These are phyloP conservation scores for Brasilioporus rufonigricans DNA, from an alignment of 768 basidiomycete genomes.

Conservation along the genomic window DNA sequence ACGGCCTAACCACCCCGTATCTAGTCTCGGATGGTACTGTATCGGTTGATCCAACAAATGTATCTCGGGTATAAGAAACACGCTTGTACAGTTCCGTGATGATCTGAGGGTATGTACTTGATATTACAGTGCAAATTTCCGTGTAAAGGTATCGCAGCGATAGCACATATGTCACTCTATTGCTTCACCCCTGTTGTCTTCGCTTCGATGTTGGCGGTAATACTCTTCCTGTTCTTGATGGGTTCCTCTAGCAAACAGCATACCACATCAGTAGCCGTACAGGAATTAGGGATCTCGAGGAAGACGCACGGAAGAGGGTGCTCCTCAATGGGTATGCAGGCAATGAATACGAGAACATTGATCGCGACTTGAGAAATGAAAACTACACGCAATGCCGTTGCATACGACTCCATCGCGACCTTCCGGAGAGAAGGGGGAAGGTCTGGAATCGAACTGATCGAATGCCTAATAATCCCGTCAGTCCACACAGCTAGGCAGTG, in stretches of 20 bases:
- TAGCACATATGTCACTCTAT: conserved; percentile 15
- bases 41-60: background rate
- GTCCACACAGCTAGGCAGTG: conserved; percentile 13
- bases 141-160: conserved; percentile 19
- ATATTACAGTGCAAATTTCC: conserved; percentile 32
- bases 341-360: conserved; percentile 64
- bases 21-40: background rate
- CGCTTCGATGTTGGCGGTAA: conserved; percentile 42
- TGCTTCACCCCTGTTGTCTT: conserved; percentile 12
- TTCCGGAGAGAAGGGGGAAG: conserved; percentile 52
- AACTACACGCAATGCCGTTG: conserved; percentile 73
- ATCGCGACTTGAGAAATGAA: conserved; percentile 77
- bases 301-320: conserved; percentile 50
- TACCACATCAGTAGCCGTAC: conserved; percentile 18
- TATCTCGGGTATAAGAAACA: conserved; percentile 19
- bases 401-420: conserved; percentile 76
- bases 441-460: conserved; percentile 66
- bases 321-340: conserved; percentile 75
- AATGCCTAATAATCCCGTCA: conserved; percentile 48
- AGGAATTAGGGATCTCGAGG: conserved; percentile 4
- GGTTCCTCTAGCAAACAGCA: conserved; percentile 45
- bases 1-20: background rate
- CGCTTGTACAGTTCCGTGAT: conserved; percentile 22
- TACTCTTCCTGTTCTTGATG: conserved; percentile 61
- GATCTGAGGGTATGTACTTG: conserved; percentile 22